Base-by-base conservation (phyloP, 371 early-diverging fungal genomes). In the Entomophthora muscae region DNA sequence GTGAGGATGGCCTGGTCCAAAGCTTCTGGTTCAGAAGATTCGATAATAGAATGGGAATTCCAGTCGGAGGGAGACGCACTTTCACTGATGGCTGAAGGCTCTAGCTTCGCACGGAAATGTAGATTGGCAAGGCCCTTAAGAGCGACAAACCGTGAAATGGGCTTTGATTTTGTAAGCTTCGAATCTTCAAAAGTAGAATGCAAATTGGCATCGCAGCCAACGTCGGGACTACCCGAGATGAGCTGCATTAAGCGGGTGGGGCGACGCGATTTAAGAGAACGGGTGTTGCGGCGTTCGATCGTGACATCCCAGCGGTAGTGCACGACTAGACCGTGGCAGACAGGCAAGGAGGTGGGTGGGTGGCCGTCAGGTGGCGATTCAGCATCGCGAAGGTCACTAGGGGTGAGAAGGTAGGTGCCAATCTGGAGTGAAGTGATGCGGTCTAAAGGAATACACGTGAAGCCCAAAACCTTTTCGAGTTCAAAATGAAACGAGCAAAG, bases 401-500 rank as follows among this genome's bases (percentile, higher is more conserved):
- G 57, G 0, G 67, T 72, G 42, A 70, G 33, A 27, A 69, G 64
- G 63, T 63, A 71, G 17, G 66, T 66, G 27, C 79, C 88, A 62
- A 80, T 72, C 65, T 83, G 83, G 53, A 88, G 73, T 0, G 72
- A 70, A 0, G 65, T 64, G 55, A 88, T 74, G 31, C 74, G 78
- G 17, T 78, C 74, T 1, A 88, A 69, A 5, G 69, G 79, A 29
- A 88, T 71, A 52, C 85, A 66, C 61, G 77, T 74, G 62, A 84
- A 84, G 68, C 84, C 80, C 0, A 84, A 70, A 0, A 85, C 84
- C 66, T 86, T 85, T 65, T 84, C 86, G 63, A 83, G 68, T 54
- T 75, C 76, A 63, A 84, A 83, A 68, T 86, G 80, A 63, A 83
- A 85, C 28, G 82, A 78, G 69, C 88, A 88, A 28, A 88, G 70